Evolutionary conservation across 257 asterid genomes (phyloP), one percentile per base, ranked within the genome.

Genomic region (Solanum virginianum): DNA sequence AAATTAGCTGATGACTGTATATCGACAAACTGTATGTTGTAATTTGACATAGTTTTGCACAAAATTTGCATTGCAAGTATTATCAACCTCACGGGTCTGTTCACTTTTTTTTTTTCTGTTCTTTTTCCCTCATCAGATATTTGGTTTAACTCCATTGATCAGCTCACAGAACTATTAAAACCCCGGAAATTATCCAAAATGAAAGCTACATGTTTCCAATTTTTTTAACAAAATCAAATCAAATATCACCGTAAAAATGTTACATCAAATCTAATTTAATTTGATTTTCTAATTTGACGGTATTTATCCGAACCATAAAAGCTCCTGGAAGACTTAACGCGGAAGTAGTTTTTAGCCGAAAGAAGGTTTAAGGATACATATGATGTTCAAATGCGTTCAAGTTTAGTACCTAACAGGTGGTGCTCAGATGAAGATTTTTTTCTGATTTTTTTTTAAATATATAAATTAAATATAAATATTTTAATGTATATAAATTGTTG

Each of bases 71-170:
- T 16, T 94, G 93, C 0, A 1, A 87, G 88, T 81, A 91, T 93
- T 55, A 93, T 94, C 53, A 32, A 81, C 60, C 90, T 92, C 63
- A 62, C 93, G 4, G 57, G 49, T 79, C 92, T 92, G 17, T 51
- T 57, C 82, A 39, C 70, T 90, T 90, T 82, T 80, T 39, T 39
- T 83, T 91, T 81, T 89, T 17, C 80, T 91, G 60, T 91, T 80
- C 88, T 15, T 79, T 93, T 65, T 87, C 92, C 0, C 81, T 24
- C 17, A 91, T 90, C 89, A 88, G 55, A 10, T 90, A 89, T 60
- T 89, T 92, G 1, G 93, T 59, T 66, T 88, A 39, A 92, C 90
- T 82, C 93, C 93, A 10, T 54, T 36, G 22, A 68, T 26, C 22
- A 62, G 7, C 4, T 60, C 10, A 62, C 45, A 84, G 41, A 24